Evolutionary conservation across 2,329 filamentous ascomycete species (phyloP).

Genomic region (Pestalotiopsis sp.): DNA sequence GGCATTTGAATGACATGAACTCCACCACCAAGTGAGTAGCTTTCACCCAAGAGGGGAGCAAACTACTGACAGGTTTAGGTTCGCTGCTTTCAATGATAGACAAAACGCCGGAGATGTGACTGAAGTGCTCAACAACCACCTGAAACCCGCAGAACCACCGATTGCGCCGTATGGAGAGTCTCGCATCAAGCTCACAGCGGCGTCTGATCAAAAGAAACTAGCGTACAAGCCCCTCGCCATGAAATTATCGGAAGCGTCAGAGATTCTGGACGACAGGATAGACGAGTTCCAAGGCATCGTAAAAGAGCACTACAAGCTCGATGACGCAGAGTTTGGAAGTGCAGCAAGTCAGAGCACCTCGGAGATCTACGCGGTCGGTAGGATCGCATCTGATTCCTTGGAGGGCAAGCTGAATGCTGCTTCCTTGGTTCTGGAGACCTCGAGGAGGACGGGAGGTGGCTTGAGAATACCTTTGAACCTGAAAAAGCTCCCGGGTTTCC

Average conservation of each 20-base stretch:
- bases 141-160: slow-evolving; percentile 68
- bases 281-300: slow-evolving; percentile 82
- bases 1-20: slow-evolving; percentile 41
- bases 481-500: slow-evolving; percentile 67
- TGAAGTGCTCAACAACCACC: slow-evolving; percentile 80
- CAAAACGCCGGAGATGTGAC: slow-evolving; percentile 78
- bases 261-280: slow-evolving; percentile 93
- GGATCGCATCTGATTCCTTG: slow-evolving; percentile 85
- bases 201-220: slow-evolving; percentile 88
- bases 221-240: slow-evolving; percentile 91
- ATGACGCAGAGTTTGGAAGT: slow-evolving; percentile 83
- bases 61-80: slow-evolving; percentile 35
- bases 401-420: slow-evolving; percentile 86
- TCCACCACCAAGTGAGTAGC: slow-evolving; percentile 36
- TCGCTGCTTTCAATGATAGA: slow-evolving; percentile 74
- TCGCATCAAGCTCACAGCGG: slow-evolving; percentile 82
- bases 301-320: slow-evolving; percentile 73
- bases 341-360: slow-evolving; percentile 82
- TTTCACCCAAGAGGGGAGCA: not conserved
- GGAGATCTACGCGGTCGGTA: slow-evolving; percentile 86
- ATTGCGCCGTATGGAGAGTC: slow-evolving; percentile 73
- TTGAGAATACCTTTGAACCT: slow-evolving; percentile 80
- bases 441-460: slow-evolving; percentile 80
- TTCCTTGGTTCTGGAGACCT: slow-evolving; percentile 87
- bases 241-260: slow-evolving; percentile 90